Conservation (phyloP, 805 yeast species). For the Maudiozyma serrabonitensis region DNA sequence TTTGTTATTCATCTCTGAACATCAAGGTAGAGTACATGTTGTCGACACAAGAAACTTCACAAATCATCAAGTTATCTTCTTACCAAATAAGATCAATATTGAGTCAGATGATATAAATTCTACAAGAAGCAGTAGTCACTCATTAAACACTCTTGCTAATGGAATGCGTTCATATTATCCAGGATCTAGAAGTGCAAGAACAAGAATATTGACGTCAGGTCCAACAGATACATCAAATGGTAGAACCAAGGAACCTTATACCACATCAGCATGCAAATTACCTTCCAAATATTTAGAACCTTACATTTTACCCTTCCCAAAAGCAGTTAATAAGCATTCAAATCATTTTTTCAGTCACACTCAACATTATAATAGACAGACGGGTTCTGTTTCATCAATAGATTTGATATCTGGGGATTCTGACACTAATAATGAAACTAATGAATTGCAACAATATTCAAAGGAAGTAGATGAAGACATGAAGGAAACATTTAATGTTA, state of each 20-base stretch:
- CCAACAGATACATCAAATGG: background rate
- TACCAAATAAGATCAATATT: slow-evolving; percentile 36
- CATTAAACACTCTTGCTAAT: background rate
- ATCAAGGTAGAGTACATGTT: slow-evolving; percentile 77
- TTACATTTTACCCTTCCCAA: slow-evolving; percentile 25
- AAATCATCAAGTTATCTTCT: slow-evolving; percentile 66
- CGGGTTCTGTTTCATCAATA: background rate
- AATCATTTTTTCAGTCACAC: background rate
- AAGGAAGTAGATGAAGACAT: background rate
- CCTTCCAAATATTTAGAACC: slow-evolving; percentile 25
- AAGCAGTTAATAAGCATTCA: slow-evolving; percentile 7
- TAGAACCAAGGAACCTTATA: slow-evolving; percentile 14
- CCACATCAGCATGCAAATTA: slow-evolving; percentile 21
- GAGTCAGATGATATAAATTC: background rate
- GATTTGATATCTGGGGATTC: background rate
- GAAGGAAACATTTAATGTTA: background rate
- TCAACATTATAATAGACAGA: slow-evolving; percentile 1
- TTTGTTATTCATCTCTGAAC: slow-evolving; percentile 68
- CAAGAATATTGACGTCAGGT: background rate
- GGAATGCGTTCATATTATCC: background rate
- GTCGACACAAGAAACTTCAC: slow-evolving; percentile 66
- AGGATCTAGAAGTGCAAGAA: background rate
- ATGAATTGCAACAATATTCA: background rate
- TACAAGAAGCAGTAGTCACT: background rate
- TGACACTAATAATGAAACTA: background rate